Evolutionary conservation across 139 green algal species (phyloP).

Genomic region (Desmodesmus armatus): DNA sequence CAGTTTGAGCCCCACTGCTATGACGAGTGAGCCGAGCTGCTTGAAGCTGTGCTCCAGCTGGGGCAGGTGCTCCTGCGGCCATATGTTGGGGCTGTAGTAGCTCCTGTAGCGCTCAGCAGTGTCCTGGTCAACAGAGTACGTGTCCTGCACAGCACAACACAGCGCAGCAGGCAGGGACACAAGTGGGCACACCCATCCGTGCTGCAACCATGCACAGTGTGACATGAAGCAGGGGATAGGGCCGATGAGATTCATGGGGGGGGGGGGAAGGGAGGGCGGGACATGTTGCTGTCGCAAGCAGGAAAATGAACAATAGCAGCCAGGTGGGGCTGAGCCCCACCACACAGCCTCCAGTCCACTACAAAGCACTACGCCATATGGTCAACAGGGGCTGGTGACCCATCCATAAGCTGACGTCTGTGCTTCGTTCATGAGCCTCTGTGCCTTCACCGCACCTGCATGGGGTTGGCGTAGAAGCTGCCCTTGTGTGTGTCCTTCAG

Average conservation of each 20-base stretch:
- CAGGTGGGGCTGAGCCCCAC: no score
- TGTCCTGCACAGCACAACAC: neutral
- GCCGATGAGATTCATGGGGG: no score
- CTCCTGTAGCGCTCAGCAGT: conserved; percentile 45
- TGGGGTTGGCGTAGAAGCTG: conserved; percentile 81
- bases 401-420: no score
- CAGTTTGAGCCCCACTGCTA: conserved; percentile 66
- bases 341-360: no score
- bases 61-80: conserved; percentile 73
- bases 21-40: conserved; percentile 67
- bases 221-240: no score
- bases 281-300: no score
- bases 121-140: neutral
- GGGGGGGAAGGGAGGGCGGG: no score
- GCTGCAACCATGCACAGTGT: neutral
- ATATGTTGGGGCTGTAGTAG: conserved; percentile 80
- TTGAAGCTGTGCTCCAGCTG: conserved; percentile 77
- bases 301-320: no score
- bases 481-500: conserved; percentile 70
- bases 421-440: no score
- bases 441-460: conserved; percentile 45
- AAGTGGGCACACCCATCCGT: no score
- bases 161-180: conserved; percentile 35
- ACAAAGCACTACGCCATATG: no score
- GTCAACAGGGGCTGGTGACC: no score